Evolutionary conservation across 441 rosid genomes (phyloP).

Genomic region (Brassica balearica): DNA sequence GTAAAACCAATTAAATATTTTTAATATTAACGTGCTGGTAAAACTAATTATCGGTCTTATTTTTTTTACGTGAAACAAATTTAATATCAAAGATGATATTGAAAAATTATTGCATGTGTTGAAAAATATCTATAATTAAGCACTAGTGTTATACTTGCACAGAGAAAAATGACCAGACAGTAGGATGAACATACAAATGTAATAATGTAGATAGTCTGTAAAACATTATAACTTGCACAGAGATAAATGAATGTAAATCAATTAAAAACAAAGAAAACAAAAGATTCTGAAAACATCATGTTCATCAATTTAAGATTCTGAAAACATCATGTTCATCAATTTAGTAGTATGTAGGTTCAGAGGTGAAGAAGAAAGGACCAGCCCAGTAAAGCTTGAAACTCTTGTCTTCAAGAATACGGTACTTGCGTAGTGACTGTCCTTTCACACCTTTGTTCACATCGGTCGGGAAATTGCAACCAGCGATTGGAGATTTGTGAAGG

Average conservation of each 20-base stretch:
- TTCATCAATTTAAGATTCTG: background rate
- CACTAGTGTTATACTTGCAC: too few relatives aligned
- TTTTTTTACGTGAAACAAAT: too few relatives aligned
- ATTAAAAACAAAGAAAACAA: conserved; percentile 29
- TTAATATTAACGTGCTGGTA: too few relatives aligned
- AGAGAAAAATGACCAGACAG: too few relatives aligned
- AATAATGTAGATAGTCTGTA: too few relatives aligned
- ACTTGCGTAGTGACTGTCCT: conserved; percentile 46
- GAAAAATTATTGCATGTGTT: too few relatives aligned
- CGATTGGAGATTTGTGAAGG: conserved; percentile 50
- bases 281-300: background rate
- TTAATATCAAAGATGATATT: too few relatives aligned
- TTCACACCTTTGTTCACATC: conserved; percentile 53
- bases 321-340: conserved; percentile 26
- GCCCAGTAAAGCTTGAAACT: conserved; percentile 59
- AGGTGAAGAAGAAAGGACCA: conserved; percentile 53
- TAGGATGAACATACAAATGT: too few relatives aligned
- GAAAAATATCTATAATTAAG: too few relatives aligned
- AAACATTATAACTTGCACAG: background rate
- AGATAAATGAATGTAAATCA: background rate
- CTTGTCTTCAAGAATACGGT: conserved; percentile 48
- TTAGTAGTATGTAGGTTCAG: conserved; percentile 46
- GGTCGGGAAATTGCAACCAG: conserved; percentile 49
- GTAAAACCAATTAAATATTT: too few relatives aligned
- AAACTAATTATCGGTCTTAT: too few relatives aligned